These are phyloP conservation scores for Stipa capillata DNA, from an alignment of 176 grass and related monocot species.

Conservation along the genomic window DNA sequence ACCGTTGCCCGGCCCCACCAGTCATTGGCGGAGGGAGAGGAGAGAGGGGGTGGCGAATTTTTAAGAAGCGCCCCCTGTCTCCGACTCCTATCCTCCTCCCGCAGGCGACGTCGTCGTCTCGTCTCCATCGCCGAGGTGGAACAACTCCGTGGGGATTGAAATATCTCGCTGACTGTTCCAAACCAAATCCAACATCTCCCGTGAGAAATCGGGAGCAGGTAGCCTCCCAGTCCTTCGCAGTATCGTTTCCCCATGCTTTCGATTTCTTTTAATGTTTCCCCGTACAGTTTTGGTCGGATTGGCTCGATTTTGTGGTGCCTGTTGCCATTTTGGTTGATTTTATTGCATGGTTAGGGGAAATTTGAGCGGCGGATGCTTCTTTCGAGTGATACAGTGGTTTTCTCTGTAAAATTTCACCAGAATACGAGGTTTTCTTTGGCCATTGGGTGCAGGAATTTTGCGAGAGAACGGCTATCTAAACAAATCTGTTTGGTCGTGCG, in stretches of 20 bases:
- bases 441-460: neutral
- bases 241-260: neutral
- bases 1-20: neutral
- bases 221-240: neutral
- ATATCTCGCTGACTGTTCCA: neutral
- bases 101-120: neutral
- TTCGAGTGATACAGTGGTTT: neutral
- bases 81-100: neutral
- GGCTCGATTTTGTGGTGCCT: neutral
- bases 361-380: neutral
- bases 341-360: neutral
- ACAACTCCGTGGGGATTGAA: neutral
- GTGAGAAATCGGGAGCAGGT: neutral
- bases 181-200: neutral
- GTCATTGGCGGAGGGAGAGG: slow-evolving; percentile 5
- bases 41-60: neutral
- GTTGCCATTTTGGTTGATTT: neutral
- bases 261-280: neutral
- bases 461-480: neutral
- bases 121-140: slow-evolving; percentile 6
- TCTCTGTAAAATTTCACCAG: neutral
- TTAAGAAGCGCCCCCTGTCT: neutral
- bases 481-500: neutral
- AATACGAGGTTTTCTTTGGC: neutral
- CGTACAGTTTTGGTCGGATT: neutral